phyloP scores from a whole-genome alignment of 805 yeast genomes.

The Ogataea degrootiae region DNA sequence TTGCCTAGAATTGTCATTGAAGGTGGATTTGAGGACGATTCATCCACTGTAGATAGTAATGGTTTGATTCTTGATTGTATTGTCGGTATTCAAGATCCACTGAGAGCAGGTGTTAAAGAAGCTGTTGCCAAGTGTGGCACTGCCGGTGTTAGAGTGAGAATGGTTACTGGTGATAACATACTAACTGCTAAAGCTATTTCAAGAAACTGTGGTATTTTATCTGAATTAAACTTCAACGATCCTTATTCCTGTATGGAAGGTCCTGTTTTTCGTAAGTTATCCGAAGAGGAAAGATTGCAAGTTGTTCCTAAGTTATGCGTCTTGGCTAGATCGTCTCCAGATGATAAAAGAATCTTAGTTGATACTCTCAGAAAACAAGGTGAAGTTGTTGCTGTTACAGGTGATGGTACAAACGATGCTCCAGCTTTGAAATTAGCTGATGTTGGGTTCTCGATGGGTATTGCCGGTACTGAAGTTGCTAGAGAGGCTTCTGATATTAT shows the following conservation, averaged over 20 bases:
- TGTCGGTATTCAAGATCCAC: slow-evolving; percentile 94
- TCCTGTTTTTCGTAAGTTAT: slow-evolving; percentile 72
- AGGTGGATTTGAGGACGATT: slow-evolving; percentile 4
- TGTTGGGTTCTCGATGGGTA: slow-evolving; percentile 98
- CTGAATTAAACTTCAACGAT: slow-evolving; percentile 45
- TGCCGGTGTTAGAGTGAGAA: slow-evolving; percentile 93
- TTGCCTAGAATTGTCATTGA: slow-evolving; percentile 29
- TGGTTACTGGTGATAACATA: slow-evolving; percentile 98
- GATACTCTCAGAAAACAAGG: slow-evolving; percentile 72
- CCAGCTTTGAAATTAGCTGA: slow-evolving; percentile 96
- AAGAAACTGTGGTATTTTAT: slow-evolving; percentile 72
- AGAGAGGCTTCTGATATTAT: slow-evolving; percentile 99
- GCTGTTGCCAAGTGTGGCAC: slow-evolving; percentile 81
- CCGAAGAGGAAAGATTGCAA: slow-evolving; percentile 47
- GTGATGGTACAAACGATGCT: slow-evolving; percentile 99
- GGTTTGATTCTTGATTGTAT: slow-evolving; percentile 61
- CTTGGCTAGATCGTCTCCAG: slow-evolving; percentile 92
- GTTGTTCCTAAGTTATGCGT: slow-evolving; percentile 77
- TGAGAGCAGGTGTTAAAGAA: slow-evolving; percentile 82
- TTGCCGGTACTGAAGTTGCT: slow-evolving; percentile 97
- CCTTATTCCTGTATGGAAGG: slow-evolving; percentile 83
- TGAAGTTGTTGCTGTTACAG: slow-evolving; percentile 97
- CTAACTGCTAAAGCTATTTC: slow-evolving; percentile 92
- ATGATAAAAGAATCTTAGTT: slow-evolving; percentile 86
- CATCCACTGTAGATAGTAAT: slow-evolving; percentile 4